A percentile compares a stretch with the other conserved stretches of the same genome.
Conservation (phyloP, 2,329 filamentous ascomycete genomes). For the Calonectria pseudoreteaudii region DNA sequence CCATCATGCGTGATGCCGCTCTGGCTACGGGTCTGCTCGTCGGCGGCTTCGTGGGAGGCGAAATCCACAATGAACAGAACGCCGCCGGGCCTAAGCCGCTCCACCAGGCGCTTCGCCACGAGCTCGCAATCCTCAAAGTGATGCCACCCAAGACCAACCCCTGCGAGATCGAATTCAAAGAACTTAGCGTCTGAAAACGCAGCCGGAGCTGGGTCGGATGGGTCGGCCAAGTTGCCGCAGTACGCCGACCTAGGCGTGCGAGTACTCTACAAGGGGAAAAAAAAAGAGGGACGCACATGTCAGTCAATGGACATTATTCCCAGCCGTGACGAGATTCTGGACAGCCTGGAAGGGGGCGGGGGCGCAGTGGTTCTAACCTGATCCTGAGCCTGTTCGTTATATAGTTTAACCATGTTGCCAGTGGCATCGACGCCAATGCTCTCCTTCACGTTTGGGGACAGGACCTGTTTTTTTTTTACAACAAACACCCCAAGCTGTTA, state of each 20-base stretch:
- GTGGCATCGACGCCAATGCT: constrained; percentile 78
- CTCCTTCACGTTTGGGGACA: constrained; percentile 55
- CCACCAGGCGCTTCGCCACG: constrained; percentile 68
- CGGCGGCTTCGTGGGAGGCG: constrained; percentile 60
- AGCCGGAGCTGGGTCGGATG: constrained; percentile 59
- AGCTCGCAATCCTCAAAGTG: constrained; percentile 75
- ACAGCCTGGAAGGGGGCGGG: neutral
- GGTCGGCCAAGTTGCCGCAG: constrained; percentile 67
- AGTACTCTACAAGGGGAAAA: constrained; percentile 25
- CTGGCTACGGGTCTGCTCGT: constrained; percentile 45
- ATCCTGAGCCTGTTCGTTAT: constrained; percentile 70
- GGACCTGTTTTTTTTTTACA: constrained; percentile 30
- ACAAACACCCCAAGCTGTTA: constrained; percentile 4
- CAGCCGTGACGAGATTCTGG: neutral
- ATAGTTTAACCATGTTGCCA: constrained; percentile 75
- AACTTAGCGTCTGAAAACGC: constrained; percentile 71
- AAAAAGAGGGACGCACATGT: neutral
- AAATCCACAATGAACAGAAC: constrained; percentile 78
- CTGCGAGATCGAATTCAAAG: constrained; percentile 76
- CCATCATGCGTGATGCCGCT: constrained; percentile 73
- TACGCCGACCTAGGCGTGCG: constrained; percentile 66
- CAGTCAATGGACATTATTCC: neutral
- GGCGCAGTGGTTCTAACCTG: constrained; percentile 54
- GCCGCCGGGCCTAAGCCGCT: constrained; percentile 74
- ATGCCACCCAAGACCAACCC: constrained; percentile 73